Base-by-base conservation (phyloP, 225 moss, liverwort and hornwort species). In the Polytrichum commune region DNA sequence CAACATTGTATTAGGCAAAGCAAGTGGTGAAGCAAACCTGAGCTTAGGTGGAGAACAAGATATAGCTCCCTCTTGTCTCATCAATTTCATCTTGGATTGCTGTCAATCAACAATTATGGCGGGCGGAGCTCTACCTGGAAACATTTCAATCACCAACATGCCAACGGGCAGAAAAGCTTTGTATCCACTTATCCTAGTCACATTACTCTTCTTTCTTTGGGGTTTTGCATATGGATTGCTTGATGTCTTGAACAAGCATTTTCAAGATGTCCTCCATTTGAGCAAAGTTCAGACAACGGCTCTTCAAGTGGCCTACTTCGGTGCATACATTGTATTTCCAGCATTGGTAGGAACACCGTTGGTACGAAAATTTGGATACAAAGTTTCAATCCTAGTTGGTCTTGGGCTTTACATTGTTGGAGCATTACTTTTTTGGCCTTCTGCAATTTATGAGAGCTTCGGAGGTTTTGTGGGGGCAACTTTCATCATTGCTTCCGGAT, bases 231-330 rank as follows among this genome's bases (percentile, higher is more conserved):
- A 80, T 27, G 80, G 86, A 8, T 68, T 86, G 22, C 18, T 83
- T 27, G 83, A 86, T 56, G 80, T 86, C 1, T 0, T 83, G 8
- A 86, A 80, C 53, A 82, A 80, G 65, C 80, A 86, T 23, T 80
- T 86, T 5, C 82, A 86, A 1, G 23, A 69, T 0, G 83, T 86
- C 6, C 16, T 83, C 7, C 23, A 8, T 0, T 60, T 86, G 24
- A 69, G 55, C 20, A 83, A 86, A 24, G 29, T 83, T 0, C 8
- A 62, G 28, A 72, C 83, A 1, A 80, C 77, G 0, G 70, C 79
- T n/a, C 75, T 86, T 19, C 86, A 86, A 5, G 75, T 83, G 7
- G 83, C 83, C 60, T 86, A 83, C 28, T 86, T 86, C 7, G 82
- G 82, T 1, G 82, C 77, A 0, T 83, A 83, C 1, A 75, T 83